Conservation (phyloP, 495 filamentous ascomycete species). For the Daldinia grandis region DNA sequence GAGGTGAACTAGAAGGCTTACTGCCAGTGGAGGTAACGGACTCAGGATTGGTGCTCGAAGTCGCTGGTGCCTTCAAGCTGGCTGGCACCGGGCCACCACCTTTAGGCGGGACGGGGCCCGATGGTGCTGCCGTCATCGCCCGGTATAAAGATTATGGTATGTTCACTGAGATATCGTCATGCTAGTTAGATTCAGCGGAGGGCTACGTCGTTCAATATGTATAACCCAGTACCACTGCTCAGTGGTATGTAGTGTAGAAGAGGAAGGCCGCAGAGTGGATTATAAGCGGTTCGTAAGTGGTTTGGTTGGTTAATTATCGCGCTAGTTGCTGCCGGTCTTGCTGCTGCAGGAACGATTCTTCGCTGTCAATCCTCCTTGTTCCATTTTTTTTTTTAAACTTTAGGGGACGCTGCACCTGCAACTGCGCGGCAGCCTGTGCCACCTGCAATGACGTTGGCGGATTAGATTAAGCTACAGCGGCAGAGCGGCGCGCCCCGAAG, state of each 20-base stretch:
- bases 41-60: conserved; percentile 40
- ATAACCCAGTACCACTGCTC: background rate
- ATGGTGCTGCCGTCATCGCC: conserved; percentile 38
- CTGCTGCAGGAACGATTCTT: conserved; percentile 24
- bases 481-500: conserved; percentile 23
- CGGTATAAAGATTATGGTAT: conserved; percentile 22
- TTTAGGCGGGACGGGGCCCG: conserved; percentile 35
- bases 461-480: background rate
- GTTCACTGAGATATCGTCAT: conserved; percentile 24
- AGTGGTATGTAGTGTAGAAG: background rate
- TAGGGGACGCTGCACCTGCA: conserved; percentile 22
- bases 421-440: conserved; percentile 27
- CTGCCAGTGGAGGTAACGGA: conserved; percentile 35
- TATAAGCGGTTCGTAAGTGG: conserved; percentile 2
- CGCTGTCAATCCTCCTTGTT: conserved; percentile 11
- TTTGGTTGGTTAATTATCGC: conserved; percentile 23
- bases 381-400: conserved; percentile 17
- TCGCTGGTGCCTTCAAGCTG: conserved; percentile 44
- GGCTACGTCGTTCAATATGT: conserved; percentile 1
- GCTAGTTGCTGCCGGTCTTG: conserved; percentile 26
- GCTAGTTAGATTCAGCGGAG: background rate
- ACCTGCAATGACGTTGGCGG: conserved; percentile 39
- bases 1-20: conserved; percentile 24
- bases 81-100: conserved; percentile 29
- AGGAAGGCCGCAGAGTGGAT: background rate